Evolutionary conservation across 306 rosid species (phyloP), one percentile per base, ranked within the genome.

Genomic region (Acacia melanoxylon): DNA sequence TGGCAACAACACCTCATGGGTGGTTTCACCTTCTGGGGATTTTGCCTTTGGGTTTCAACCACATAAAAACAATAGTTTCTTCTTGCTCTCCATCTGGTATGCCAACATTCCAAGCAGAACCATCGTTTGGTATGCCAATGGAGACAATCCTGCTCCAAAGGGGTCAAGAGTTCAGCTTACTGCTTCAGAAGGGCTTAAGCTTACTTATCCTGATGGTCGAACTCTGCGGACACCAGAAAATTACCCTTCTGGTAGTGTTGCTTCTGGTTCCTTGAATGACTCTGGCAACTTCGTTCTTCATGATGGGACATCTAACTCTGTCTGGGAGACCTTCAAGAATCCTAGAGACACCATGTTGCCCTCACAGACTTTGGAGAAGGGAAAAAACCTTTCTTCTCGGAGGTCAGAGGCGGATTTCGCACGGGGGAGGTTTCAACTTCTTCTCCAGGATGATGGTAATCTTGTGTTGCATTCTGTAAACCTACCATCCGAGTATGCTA

Each of bases 271-370:
- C 4, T 61, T 90, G 58, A 80, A 77, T 17, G 85, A 91, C 45
- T 81, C 84, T 1, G 88, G 96, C 11, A 91, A 88, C 81, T 81
- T 91, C 40, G 82, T 84, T 48, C 86, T 91, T 33, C 19, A 72
- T 31, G 85, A 78, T 48, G 29, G 27, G 4, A 29, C 14, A 2
- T 66, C 11, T 35, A 74, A 46, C 0, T 44, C 33, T 24, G 11
- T 82, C 0, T 91, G 93, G 93, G 88, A 91, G 86, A 88, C 86
- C 59, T 91, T 89, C 78, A 15, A 45, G 29, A 1, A 68, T 46
- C 88, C 82, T 10, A 78, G 59, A 1, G 86, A 91, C 25, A 90
- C 90, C 29, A 22, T 89, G 48, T 79, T 91, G 77, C 96, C 93
- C 2, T 73, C 84, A 7, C 93, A 91, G 37, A 59, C 46, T 8